Evolutionary conservation across 2,329 filamentous ascomycete species (phyloP), one percentile per base, ranked within the genome.

Genomic region (Beauveria pseudobassiana): DNA sequence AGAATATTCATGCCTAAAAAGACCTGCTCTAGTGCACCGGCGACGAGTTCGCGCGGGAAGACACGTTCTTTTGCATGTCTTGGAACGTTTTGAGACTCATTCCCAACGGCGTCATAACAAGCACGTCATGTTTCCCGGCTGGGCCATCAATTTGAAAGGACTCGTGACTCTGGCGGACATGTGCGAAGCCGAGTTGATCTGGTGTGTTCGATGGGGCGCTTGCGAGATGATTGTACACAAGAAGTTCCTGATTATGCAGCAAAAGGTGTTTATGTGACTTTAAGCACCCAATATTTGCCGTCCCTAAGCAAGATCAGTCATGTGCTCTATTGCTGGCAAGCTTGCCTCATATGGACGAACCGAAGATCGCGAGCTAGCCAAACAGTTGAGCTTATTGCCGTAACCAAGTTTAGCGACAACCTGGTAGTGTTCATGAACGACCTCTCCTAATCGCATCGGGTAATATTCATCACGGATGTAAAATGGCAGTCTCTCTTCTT

Each of bases 341-440:
- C 56, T 59, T 50, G 43, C 46, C 20, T 22, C 9, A 24, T 1
- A 10, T 16, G 4, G 26, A 59, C 56, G 2, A 7, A 69, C 67
- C 54, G 59, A 16, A 76, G 69, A 68, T 78, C 74, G 30, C 66
- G 71, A 50, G 72, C 73, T 0, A 79, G 70, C 77, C 77, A 80
- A 5, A 76, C 73, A 0, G 77, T 79, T 7, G 77, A 77, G 48
- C 65, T 67, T 6, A 68, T 68, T 68, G 9, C 45, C 77, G 64
- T 74, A 77, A 28, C 77, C 77, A 12, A 79, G 70, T 63, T 80
- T 80, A 45, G 70, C 72, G 12, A 78, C 68, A 42, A 75, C 66
- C 50, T 73, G 67, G 63, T 77, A 79, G 20, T 67, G 69, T 4
- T 59, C 55, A 2, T 70, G 34, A 61, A 77, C 65, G 0, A 74